Base-by-base conservation (phyloP, 352 stramenopile genomes). In the Globisporangium mamillatum region DNA sequence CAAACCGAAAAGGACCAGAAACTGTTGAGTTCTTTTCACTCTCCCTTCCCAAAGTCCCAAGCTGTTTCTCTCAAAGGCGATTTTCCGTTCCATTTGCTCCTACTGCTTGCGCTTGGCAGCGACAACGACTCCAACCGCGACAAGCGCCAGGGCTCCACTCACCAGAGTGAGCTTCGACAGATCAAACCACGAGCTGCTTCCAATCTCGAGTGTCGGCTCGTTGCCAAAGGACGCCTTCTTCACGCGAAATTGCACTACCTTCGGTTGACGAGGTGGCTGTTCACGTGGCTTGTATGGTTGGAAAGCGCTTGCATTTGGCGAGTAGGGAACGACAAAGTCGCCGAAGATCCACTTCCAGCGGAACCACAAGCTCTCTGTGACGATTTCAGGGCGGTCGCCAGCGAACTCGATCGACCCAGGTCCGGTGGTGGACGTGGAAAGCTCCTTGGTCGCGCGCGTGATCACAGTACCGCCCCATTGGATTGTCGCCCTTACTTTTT, bases 201-300 rank as follows among this genome's bases (percentile, higher is more conserved):
- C 54, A 8, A n/a, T 44, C 20, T 60, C 34, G 16, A 60, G 54
- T 27, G 14, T 41, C 58, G 38, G 36, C 22, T 52, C 29, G 22
- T 63, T 63, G 22, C 36, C 58, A 63, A 54, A 38, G 58, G 25
- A 54, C 22, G 34, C 8, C 36, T 63, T 63, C 5, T 27, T 54
- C 34, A 63, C 58, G 24, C n/a, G 58, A 22, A 63, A 29, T 7
- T 22, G 58, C n/a, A 54, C 58, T 0, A 9, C 24, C 22, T 63
- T 63, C n/a, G 58, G 58, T 18, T 54, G 14, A 18, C 58, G 58
- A 53, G 2, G 58, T 6, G 58, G 58, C 5, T 34, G 22, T 20
- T 63, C 58, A 4, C 32, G 24, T 44, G 54, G 54, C 27, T 41
- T 60, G 27, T 18, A 10, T 22, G 14, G 25, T 5, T 59, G 3